Conservation (phyloP, 306 rosid species). For the Dalbergia cultrata region DNA sequence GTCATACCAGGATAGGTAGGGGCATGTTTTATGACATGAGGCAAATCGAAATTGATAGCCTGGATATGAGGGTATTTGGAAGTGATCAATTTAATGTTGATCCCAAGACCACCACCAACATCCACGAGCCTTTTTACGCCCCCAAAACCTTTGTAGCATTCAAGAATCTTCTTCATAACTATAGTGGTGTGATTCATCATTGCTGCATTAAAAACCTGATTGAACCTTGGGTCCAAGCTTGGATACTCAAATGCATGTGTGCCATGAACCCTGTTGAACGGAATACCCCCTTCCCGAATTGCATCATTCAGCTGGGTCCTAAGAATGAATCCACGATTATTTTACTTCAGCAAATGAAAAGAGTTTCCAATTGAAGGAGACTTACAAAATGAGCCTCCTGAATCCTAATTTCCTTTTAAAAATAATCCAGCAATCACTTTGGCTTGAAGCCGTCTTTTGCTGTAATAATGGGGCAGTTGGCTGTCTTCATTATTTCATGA, state of each 20-base stretch:
- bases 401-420: not conserved
- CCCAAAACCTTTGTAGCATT: conserved; percentile 59
- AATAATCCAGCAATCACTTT: no score
- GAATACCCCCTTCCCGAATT: conserved; percentile 61
- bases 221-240: conserved; percentile 47
- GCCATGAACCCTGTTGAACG: conserved; percentile 60
- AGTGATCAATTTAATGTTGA: conserved; percentile 55
- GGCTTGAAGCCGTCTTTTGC: no score
- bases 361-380: no score
- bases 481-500: no score
- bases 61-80: conserved; percentile 61
- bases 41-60: conserved; percentile 54
- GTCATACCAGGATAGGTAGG: conserved; percentile 60
- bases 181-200: conserved; percentile 53
- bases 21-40: conserved; percentile 62
- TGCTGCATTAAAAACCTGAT: conserved; percentile 59
- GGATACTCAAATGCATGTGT: conserved; percentile 51
- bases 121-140: conserved; percentile 58
- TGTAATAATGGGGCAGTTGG: no score
- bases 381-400: conserved; percentile 4
- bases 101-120: conserved; percentile 73
- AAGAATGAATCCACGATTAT: not conserved
- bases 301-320: conserved; percentile 60
- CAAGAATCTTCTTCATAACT: conserved; percentile 48
- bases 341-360: not conserved